Base-by-base conservation (phyloP, 2,329 filamentous ascomycete genomes). In the Trichoderma atroviride region DNA sequence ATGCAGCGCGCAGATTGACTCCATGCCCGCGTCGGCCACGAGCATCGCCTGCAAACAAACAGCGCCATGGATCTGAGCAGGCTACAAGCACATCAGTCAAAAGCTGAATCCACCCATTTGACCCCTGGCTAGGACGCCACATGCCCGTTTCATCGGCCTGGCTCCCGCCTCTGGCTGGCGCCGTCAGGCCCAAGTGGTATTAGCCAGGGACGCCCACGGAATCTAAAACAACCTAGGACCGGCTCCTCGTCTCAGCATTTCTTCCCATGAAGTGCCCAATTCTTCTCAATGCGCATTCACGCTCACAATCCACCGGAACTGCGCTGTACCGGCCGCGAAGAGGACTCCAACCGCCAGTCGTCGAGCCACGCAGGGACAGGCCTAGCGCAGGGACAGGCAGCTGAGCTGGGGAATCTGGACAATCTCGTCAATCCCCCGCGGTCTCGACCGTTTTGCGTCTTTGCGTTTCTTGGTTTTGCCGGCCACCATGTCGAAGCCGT, bases 181-280 rank as follows among this genome's bases (percentile, higher is more conserved):
- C 62, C 62, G 43, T 57, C 31, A n/a, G 35, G 52, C 59, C 50
- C 52, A 58, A 64, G 52, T 63, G 27, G 68, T 66, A 69, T 66
- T 66, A 66, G 68, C 68, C 68, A 69, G 68, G 68, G 68, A 52
- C 68, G 55, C 56, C 55, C 55, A 58, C 61, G 61, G 37, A 64
- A 55, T 66, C 68, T 60, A 69, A 69, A 69, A 69, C 68, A 47
- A 56, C 59, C 50, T 59, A 69, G 29, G 52, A 59, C 53, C 55
- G 27, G 61, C 61, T 59, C 56, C 60, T 62, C 61, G 68, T 69
- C 61, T 69, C 68, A 67, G 68, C 68, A 60, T 65, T 59, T 69
- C 47, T 24, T 33, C 61, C n/a, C 40, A 65, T 43, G 43, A 33
- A 53, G 35, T 60, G 56, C 33, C 52, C 24, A 24, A 50, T 59